Percentiles rank a stretch among this genome's conserved stretches.
These are phyloP conservation scores for Penicillium cosmopolitanum DNA, from an alignment of 495 filamentous ascomycete species.

Conservation along the genomic window DNA sequence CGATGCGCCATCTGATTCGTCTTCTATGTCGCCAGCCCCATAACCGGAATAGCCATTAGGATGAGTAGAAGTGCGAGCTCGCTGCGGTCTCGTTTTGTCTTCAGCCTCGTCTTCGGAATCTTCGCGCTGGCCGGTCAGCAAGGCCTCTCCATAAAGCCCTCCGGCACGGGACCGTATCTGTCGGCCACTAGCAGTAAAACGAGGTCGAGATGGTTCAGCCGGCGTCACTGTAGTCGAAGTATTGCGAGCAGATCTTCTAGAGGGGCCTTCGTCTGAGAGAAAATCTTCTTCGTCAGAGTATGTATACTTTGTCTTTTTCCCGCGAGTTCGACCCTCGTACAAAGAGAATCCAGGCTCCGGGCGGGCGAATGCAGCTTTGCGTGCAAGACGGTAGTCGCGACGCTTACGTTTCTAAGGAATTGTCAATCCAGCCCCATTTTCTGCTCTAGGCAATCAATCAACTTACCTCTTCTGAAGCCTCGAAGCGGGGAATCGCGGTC, in stretches of 20 bases:
- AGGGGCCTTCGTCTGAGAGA: slow-evolving; percentile 67
- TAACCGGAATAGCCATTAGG: slow-evolving; percentile 56
- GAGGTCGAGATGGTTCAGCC: slow-evolving; percentile 68
- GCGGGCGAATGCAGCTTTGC: slow-evolving; percentile 84
- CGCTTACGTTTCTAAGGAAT: slow-evolving; percentile 77
- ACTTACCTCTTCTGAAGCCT: slow-evolving; percentile 86
- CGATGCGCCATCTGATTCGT: slow-evolving; percentile 61
- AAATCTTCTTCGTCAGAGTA: slow-evolving; percentile 90
- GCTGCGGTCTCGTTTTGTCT: slow-evolving; percentile 34
- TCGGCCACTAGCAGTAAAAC: slow-evolving; percentile 88
- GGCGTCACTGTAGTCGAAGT: slow-evolving; percentile 69
- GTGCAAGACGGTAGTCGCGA: slow-evolving; percentile 84
- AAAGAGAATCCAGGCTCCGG: slow-evolving; percentile 89
- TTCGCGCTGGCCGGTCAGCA: slow-evolving; percentile 57
- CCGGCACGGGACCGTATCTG: slow-evolving; percentile 77
- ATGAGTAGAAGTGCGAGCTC: slow-evolving; percentile 34
- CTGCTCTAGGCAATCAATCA: neutral
- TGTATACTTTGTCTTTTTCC: slow-evolving; percentile 94
- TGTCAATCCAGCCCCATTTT: slow-evolving; percentile 33
- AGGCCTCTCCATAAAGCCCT: slow-evolving; percentile 77
- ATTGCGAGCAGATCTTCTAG: slow-evolving; percentile 74
- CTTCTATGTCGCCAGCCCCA: slow-evolving; percentile 63
- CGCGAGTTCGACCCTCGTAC: slow-evolving; percentile 94
- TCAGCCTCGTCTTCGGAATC: slow-evolving; percentile 38
- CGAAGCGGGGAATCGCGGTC: slow-evolving; percentile 88